phyloP scores from a whole-genome alignment of 2,329 filamentous ascomycete genomes.

The Zasmidium cellare region DNA sequence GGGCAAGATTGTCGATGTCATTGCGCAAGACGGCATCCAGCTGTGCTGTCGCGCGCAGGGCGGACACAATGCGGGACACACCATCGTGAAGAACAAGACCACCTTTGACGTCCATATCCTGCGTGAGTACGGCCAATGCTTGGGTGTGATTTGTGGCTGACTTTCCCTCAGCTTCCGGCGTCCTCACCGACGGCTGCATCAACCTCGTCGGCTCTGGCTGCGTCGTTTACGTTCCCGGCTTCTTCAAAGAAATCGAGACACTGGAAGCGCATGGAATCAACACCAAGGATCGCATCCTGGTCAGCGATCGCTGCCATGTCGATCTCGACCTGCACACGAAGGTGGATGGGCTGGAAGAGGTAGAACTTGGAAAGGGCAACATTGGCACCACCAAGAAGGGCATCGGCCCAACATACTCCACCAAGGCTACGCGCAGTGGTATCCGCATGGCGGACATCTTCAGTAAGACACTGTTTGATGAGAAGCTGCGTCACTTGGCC shows the following conservation, averaged over 20 bases:
- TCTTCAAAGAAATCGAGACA: conserved; percentile 65
- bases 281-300: conserved; percentile 60
- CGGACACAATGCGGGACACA: conserved; percentile 62
- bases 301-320: conserved; percentile 64
- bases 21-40: conserved; percentile 46
- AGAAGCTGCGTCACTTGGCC: conserved; percentile 63
- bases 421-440: conserved; percentile 65
- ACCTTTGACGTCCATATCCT: conserved; percentile 62
- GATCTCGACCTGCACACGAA: conserved; percentile 65
- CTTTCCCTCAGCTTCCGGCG: conserved; percentile 58
- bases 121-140: conserved; percentile 28
- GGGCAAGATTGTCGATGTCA: conserved; percentile 58
- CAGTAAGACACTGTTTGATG: conserved; percentile 64
- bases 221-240: conserved; percentile 67
- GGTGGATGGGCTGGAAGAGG: conserved; percentile 66
- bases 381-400: conserved; percentile 54
- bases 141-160: conserved; percentile 4
- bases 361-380: conserved; percentile 51
- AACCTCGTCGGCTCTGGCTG: conserved; percentile 70
- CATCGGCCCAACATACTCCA: conserved; percentile 60
- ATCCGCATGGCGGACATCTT: conserved; percentile 69
- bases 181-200: conserved; percentile 68
- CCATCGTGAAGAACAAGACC: conserved; percentile 40
- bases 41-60: conserved; percentile 61
- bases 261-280: conserved; percentile 62